These are phyloP conservation scores for Tubosaeta sp. DNA, from an alignment of 768 basidiomycete genomes.

Conservation along the genomic window DNA sequence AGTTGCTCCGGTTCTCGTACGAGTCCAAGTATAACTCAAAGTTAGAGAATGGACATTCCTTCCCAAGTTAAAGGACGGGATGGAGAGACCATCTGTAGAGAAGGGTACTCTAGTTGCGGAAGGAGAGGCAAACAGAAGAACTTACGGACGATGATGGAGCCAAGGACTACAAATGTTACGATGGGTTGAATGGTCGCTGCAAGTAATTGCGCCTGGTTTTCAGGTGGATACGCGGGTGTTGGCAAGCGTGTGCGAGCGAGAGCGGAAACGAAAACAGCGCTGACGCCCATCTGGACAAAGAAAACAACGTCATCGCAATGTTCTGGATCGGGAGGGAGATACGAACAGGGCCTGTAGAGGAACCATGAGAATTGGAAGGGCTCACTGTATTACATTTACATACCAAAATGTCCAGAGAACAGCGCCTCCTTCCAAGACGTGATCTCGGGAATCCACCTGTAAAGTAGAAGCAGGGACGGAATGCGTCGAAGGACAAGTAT, in stretches of 20 bases:
- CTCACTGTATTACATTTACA: slow-evolving; percentile 7
- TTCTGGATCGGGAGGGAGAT: not conserved
- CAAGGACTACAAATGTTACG: slow-evolving; percentile 81
- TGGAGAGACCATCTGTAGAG: slow-evolving; percentile 60
- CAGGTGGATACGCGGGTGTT: slow-evolving; percentile 52
- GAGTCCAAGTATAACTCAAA: slow-evolving; percentile 41
- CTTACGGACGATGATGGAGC: slow-evolving; percentile 81
- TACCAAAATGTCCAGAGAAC: slow-evolving; percentile 90
- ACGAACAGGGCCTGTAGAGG: slow-evolving; percentile 49
- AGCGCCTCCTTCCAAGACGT: slow-evolving; percentile 78
- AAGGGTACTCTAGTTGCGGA: not conserved
- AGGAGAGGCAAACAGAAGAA: slow-evolving; percentile 2
- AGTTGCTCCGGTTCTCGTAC: slow-evolving; percentile 24
- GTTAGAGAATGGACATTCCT: slow-evolving; percentile 44
- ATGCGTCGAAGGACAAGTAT: slow-evolving; percentile 78
- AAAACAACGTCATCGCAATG: not conserved
- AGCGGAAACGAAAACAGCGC: slow-evolving; percentile 83
- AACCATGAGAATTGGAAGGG: not conserved
- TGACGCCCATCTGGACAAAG: slow-evolving; percentile 75
- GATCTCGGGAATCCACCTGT: slow-evolving; percentile 87
- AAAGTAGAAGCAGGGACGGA: slow-evolving; percentile 71
- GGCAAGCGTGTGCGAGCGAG: slow-evolving; percentile 64
- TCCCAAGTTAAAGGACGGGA: slow-evolving; percentile 60
- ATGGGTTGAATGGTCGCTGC: slow-evolving; percentile 73
- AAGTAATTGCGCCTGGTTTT: slow-evolving; percentile 68